These are phyloP conservation scores for Achaetomiella virescens DNA, from an alignment of 495 filamentous ascomycete species.

Conservation along the genomic window DNA sequence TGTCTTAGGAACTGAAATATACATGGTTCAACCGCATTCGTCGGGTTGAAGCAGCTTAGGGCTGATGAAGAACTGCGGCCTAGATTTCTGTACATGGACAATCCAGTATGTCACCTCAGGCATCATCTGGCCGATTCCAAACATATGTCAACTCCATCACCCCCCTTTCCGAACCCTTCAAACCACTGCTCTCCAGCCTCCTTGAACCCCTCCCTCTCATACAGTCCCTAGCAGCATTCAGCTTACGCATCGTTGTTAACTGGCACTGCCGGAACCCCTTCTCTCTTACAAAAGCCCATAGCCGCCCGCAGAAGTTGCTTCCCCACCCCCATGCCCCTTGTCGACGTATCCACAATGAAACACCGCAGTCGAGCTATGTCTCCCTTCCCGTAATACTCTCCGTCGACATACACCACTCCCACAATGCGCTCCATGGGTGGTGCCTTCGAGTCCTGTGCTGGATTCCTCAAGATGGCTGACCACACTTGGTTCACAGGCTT, in stretches of 20 bases:
- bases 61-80: no score
- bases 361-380: conserved; percentile 21
- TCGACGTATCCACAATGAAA: conserved; percentile 28
- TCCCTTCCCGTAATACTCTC: conserved; percentile 12
- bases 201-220: conserved; percentile 24
- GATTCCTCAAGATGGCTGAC: conserved; percentile 18
- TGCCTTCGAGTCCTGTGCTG: neutral
- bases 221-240: conserved; percentile 23
- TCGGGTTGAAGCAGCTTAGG: no score
- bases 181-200: conserved; percentile 6
- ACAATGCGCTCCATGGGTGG: conserved; percentile 15
- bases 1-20: no score
- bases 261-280: conserved; percentile 22
- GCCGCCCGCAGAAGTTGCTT: conserved; percentile 22
- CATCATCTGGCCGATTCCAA: conserved; percentile 13
- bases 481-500: conserved; percentile 24
- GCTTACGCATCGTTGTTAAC: conserved; percentile 18
- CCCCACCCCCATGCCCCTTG: conserved; percentile 24
- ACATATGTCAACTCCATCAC: conserved; percentile 15
- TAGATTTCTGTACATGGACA: no score
- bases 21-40: no score
- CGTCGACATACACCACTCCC: conserved; percentile 29
- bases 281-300: conserved; percentile 26
- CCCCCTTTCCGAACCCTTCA: conserved; percentile 8
- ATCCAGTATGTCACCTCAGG: neutral